Percentiles rank a stretch among this genome's conserved stretches.
Evolutionary conservation across 1,284 basidiomycete species (phyloP).

Genomic region (Tylopilus orsonianus): DNA sequence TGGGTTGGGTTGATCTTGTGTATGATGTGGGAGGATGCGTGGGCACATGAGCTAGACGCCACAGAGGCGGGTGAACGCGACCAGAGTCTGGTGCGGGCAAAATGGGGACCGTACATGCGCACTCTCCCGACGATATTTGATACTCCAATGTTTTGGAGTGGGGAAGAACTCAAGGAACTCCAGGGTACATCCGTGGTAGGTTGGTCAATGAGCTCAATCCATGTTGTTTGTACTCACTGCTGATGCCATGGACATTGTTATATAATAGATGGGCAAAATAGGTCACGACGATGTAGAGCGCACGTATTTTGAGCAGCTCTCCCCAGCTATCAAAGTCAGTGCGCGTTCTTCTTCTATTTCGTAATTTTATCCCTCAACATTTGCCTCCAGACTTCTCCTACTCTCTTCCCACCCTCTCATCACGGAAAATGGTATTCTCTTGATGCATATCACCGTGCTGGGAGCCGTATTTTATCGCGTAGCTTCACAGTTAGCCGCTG

Average conservation of each 20-base stretch:
- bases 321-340: slow-evolving; percentile 66
- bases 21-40: slow-evolving; percentile 91
- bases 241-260: neutral
- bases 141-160: slow-evolving; percentile 95
- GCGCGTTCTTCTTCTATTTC: neutral
- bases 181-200: slow-evolving; percentile 84
- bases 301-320: slow-evolving; percentile 66
- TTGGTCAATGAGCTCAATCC: slow-evolving; percentile 41
- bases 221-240: neutral
- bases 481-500: slow-evolving; percentile 79
- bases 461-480: slow-evolving; percentile 90
- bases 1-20: slow-evolving; percentile 90
- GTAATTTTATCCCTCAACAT: neutral
- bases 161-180: slow-evolving; percentile 74
- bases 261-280: slow-evolving; percentile 66
- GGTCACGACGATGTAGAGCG: slow-evolving; percentile 83
- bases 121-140: slow-evolving; percentile 74
- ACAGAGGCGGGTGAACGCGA: slow-evolving; percentile 7
- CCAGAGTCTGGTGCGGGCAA: slow-evolving; percentile 42
- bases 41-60: slow-evolving; percentile 21
- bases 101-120: slow-evolving; percentile 42
- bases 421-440: slow-evolving; percentile 63
- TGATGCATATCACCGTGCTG: slow-evolving; percentile 85
- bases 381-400: slow-evolving; percentile 57
- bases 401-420: slow-evolving; percentile 62